A percentile compares a stretch with the other conserved stretches of the same genome.
These are phyloP conservation scores for Paracorniculantispora psalliotae DNA, from an alignment of 2,329 filamentous ascomycete species.

Conservation along the genomic window DNA sequence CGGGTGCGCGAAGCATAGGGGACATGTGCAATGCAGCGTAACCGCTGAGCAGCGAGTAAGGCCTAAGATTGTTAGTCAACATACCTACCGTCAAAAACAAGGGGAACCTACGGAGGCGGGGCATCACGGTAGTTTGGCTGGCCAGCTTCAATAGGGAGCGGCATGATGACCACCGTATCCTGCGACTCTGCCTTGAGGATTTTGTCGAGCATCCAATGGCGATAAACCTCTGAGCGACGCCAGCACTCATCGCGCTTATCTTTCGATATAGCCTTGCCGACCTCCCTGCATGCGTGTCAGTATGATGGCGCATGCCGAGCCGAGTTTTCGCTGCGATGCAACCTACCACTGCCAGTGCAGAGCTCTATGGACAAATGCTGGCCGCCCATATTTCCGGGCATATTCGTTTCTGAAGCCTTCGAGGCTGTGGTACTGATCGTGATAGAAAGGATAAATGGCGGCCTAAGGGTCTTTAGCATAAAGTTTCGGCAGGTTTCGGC, in stretches of 20 bases:
- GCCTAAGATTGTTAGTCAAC: background rate
- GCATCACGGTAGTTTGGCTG: background rate
- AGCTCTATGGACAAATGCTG: background rate
- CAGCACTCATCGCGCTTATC: background rate
- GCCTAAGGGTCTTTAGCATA: background rate
- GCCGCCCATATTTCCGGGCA: background rate
- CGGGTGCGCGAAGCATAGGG: background rate
- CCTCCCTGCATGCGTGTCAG: background rate
- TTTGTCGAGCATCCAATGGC: background rate
- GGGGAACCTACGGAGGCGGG: background rate
- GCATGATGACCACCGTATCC: background rate
- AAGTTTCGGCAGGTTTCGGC: no score
- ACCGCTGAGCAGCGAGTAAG: background rate
- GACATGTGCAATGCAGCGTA: background rate
- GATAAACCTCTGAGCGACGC: background rate
- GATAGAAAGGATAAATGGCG: background rate
- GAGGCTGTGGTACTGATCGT: background rate
- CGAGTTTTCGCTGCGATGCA: no score
- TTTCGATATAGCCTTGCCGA: background rate
- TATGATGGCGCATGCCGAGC: background rate
- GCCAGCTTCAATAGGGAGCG: background rate
- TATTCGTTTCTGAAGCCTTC: background rate
- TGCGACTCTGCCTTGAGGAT: background rate
- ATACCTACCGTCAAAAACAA: background rate
- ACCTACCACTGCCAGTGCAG: background rate